Base-by-base conservation (phyloP, 2,329 filamentous ascomycete species). In the Talaromyces sp. region DNA sequence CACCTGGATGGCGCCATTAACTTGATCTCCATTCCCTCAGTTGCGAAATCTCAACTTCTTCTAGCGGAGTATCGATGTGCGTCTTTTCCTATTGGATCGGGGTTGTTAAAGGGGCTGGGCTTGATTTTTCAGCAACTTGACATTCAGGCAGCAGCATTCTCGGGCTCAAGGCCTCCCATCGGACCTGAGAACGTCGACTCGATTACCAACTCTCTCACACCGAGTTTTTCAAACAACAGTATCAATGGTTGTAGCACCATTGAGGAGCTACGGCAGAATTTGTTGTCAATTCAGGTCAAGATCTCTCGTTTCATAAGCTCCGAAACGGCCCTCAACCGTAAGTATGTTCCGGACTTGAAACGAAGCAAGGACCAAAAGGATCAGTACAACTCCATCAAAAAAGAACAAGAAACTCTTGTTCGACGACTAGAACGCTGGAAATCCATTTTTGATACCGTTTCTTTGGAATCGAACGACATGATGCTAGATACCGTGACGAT, bases 101-200 rank as follows among this genome's bases (percentile, higher is more conserved):
- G 17, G n/a, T 39, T 39, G 33, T 17, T 43, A 10, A 15, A 21
- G 2, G 37, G 6, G 36, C n/a, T 53, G 11, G 25, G 10, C 1
- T 43, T 53, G 37, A 53, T 41, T 28, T 43, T 53, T 9, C 36
- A 33, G 37, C 51, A 41, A 21, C 37, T 53, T 37, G 51, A 53
- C 6, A 36, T 53, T 43, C 51, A 53, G 17, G 51, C 51, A 31
- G 36, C 36, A 22, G 51, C 51, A 3, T 43, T 43, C 33, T 21
- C 17, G 36, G 51, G 37, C 7, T 6, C 51, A 5, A 53, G 25
- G 31, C 2, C 31, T 33, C 51, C 51, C 10, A 21, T 43, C 15
- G n/a, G 5, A 7, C 15, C 10, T 15, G 51, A 21, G 5, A 21
- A 53, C 25, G 15, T 25, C 9, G 33, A 37, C 8, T 22, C 19